Percentiles rank a stretch among this genome's conserved stretches.
These are phyloP conservation scores for Mimosa bimucronata DNA, from an alignment of 306 rosid genomes.

Conservation along the genomic window DNA sequence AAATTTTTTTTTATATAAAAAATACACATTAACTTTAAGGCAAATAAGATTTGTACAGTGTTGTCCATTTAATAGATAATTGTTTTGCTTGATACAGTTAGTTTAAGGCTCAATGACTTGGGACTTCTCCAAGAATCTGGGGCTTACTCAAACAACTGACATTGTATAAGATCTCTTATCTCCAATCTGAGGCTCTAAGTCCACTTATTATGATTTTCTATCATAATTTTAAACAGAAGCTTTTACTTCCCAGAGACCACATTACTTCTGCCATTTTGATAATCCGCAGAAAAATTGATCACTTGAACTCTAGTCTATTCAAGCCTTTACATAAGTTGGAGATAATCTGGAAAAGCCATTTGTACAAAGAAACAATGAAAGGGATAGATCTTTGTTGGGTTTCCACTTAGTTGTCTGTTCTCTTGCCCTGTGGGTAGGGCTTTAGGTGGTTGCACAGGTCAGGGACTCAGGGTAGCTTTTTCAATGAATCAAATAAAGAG, in stretches of 20 bases:
- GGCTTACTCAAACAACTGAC: constrained; percentile 17
- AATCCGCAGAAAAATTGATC: constrained; percentile 32
- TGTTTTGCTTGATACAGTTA: not conserved
- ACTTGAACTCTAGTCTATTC: not conserved
- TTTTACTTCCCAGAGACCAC: constrained; percentile 12
- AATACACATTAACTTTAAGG: not conserved
- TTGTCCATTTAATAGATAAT: not conserved
- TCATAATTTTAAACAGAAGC: not conserved
- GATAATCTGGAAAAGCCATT: constrained; percentile 19
- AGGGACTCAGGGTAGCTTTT: constrained; percentile 7
- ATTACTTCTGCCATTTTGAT: constrained; percentile 11
- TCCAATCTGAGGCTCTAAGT: constrained; percentile 6
- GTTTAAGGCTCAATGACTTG: not conserved
- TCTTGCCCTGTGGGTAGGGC: constrained; percentile 19
- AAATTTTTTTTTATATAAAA: not conserved
- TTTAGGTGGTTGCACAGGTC: constrained; percentile 22
- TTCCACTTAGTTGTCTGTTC: constrained; percentile 23
- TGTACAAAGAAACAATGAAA: not conserved
- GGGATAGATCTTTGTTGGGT: not conserved
- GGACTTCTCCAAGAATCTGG: not conserved
- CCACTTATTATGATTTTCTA: not conserved
- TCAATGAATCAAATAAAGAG: constrained; percentile 6
- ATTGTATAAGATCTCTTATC: constrained; percentile 2
- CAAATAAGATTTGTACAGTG: not conserved
- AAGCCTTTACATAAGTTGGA: not conserved